Conservation (phyloP, 495 filamentous ascomycete species). For the Penicillium canescens region DNA sequence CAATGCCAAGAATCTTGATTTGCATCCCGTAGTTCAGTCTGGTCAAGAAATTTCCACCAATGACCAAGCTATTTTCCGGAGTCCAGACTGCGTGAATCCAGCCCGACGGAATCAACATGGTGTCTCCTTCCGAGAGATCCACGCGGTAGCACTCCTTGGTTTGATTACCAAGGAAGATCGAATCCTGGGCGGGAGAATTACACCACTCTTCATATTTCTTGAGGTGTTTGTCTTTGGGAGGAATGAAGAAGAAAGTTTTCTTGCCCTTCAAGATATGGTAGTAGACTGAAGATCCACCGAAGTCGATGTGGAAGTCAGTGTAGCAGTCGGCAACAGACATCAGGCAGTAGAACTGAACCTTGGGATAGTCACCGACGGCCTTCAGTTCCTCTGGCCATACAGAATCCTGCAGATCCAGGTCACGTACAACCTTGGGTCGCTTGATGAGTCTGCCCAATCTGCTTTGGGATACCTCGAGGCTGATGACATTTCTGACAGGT, state of each 20-base stretch:
- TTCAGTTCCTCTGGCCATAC: slow-evolving; percentile 68
- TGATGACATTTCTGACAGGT: slow-evolving; percentile 73
- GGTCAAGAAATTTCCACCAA: slow-evolving; percentile 77
- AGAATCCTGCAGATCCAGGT: slow-evolving; percentile 69
- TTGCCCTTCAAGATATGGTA: slow-evolving; percentile 76
- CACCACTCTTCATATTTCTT: slow-evolving; percentile 82
- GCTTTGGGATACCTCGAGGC: slow-evolving; percentile 71
- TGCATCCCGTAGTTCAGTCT: slow-evolving; percentile 71
- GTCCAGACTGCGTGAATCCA: slow-evolving; percentile 86
- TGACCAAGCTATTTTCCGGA: slow-evolving; percentile 72
- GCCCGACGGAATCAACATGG: slow-evolving; percentile 76
- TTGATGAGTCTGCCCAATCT: slow-evolving; percentile 64
- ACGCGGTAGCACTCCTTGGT: slow-evolving; percentile 76
- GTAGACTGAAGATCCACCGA: slow-evolving; percentile 76
- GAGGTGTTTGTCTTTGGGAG: slow-evolving; percentile 70
- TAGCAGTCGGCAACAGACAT: slow-evolving; percentile 82
- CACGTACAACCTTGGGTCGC: slow-evolving; percentile 68
- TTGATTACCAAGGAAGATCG: slow-evolving; percentile 64
- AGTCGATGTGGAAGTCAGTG: slow-evolving; percentile 81
- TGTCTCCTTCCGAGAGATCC: slow-evolving; percentile 71
- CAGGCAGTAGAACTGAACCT: slow-evolving; percentile 71
- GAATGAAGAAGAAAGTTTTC: slow-evolving; percentile 80
- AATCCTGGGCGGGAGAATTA: slow-evolving; percentile 69
- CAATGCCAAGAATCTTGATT: slow-evolving; percentile 68
- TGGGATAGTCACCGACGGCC: slow-evolving; percentile 57